These are phyloP conservation scores for Cercospora sp. DNA, from an alignment of 2,329 filamentous ascomycete genomes.

Conservation along the genomic window DNA sequence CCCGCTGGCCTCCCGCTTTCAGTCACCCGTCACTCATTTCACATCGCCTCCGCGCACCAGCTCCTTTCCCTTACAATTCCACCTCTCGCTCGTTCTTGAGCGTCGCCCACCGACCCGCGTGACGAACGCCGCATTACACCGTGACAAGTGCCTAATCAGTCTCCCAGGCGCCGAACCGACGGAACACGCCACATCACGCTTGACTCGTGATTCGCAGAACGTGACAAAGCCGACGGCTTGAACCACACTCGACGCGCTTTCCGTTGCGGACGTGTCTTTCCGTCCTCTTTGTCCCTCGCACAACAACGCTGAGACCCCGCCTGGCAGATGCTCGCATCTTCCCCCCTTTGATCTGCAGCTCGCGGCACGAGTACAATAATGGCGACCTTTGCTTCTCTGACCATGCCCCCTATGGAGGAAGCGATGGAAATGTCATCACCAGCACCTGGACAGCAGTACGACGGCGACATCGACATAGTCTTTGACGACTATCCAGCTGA, in stretches of 20 bases:
- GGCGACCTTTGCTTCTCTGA: slow-evolving; percentile 33
- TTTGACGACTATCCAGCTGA: slow-evolving; percentile 50
- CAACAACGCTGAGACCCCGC: not conserved
- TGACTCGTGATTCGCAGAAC: not conserved
- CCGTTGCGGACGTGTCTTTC: slow-evolving; percentile 1
- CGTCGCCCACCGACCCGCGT: not conserved
- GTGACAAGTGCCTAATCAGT: not conserved
- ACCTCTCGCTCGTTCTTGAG: not conserved
- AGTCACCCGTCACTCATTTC: not conserved
- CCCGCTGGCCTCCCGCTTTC: slow-evolving; percentile 3
- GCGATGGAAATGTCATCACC: slow-evolving; percentile 60
- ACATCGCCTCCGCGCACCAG: not conserved
- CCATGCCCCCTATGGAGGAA: slow-evolving; percentile 44
- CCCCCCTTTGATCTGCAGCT: slow-evolving; percentile 6
- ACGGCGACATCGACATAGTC: slow-evolving; percentile 61
- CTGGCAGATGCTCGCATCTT: slow-evolving; percentile 9
- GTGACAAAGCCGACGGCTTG: not conserved
- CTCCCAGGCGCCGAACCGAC: not conserved
- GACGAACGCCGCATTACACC: not conserved
- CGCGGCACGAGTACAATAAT: slow-evolving; percentile 20
- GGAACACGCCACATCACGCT: not conserved
- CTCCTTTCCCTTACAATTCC: slow-evolving; percentile 3
- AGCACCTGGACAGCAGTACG: slow-evolving; percentile 44
- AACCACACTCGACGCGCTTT: not conserved
- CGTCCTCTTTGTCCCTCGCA: not conserved